Evolutionary conservation across 2,329 filamentous ascomycete species (phyloP).

Genomic region (Penicillium sp.): DNA sequence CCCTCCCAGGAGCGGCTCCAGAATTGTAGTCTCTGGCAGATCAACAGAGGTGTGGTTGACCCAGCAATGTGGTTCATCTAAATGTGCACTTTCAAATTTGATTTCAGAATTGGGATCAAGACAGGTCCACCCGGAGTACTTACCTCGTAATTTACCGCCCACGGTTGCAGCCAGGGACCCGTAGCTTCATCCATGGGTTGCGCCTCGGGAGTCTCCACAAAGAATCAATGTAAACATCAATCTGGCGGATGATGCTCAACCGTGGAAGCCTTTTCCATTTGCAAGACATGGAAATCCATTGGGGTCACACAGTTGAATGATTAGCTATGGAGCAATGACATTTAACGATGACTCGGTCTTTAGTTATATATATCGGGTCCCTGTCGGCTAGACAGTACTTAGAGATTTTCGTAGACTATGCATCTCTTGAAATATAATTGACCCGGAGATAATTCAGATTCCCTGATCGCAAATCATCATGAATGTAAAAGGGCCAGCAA

Average conservation of each 20-base stretch:
- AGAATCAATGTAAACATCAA: not conserved
- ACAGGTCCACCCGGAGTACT: not conserved
- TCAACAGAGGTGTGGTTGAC: slow-evolving; percentile 1
- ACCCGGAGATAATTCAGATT: no score
- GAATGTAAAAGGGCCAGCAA: not conserved
- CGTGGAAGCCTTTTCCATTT: not conserved
- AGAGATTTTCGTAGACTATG: not conserved
- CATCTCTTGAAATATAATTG: not conserved
- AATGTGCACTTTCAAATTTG: no score
- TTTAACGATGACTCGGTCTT: not conserved
- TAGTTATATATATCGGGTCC: not conserved
- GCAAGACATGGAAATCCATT: not conserved
- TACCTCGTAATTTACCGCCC: not conserved
- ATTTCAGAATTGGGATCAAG: not conserved
- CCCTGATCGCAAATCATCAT: not conserved
- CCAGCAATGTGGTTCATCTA: not conserved
- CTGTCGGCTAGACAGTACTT: no score
- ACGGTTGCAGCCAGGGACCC: not conserved
- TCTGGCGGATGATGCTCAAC: not conserved
- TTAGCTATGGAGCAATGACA: not conserved
- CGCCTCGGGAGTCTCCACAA: not conserved
- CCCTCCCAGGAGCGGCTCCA: not conserved
- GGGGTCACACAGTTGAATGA: not conserved
- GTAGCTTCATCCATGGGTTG: not conserved
- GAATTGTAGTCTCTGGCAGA: not conserved